Evolutionary conservation across 148 eudicot species (phyloP).

Genomic region (Vaccinium myrtillus): DNA sequence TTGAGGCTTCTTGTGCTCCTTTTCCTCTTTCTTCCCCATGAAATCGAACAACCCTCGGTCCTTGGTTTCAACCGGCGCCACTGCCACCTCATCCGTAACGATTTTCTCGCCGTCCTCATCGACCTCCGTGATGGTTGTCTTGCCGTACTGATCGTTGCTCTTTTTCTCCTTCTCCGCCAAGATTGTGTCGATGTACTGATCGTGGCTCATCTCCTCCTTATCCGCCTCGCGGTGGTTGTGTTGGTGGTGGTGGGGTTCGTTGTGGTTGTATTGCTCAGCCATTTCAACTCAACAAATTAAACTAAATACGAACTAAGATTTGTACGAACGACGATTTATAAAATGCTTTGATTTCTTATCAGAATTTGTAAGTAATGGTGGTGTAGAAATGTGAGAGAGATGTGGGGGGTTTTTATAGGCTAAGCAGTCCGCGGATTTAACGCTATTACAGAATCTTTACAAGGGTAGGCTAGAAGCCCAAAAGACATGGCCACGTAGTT

Average conservation of each 20-base stretch:
- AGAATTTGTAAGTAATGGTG: not conserved
- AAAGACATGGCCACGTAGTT: not conserved
- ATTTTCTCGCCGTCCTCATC: not conserved
- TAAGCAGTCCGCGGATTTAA: not conserved
- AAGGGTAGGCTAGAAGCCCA: not conserved
- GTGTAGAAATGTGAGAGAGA: not conserved
- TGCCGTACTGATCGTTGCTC: conserved; percentile 11
- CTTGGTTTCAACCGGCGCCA: conserved; percentile 22
- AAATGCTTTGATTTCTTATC: not conserved
- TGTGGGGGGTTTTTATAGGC: not conserved
- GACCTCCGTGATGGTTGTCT: not conserved
- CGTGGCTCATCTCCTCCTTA: not conserved
- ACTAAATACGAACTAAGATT: too few relatives aligned
- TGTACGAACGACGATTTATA: not conserved
- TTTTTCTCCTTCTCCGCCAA: not conserved
- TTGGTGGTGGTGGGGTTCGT: not conserved
- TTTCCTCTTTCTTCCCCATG: conserved; percentile 54
- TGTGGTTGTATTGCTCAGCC: conserved; percentile 42
- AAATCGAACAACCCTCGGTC: conserved; percentile 77
- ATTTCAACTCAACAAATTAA: conserved; percentile 13
- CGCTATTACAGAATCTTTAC: not conserved
- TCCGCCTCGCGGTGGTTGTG: not conserved
- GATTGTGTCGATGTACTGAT: conserved; percentile 4
- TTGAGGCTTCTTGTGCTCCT: conserved; percentile 15
- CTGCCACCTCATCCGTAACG: conserved; percentile 13